A percentile compares a stretch with the other conserved stretches of the same genome.
phyloP scores from a whole-genome alignment of 2,329 filamentous ascomycete genomes.

The Aureobasidium melanogenum region DNA sequence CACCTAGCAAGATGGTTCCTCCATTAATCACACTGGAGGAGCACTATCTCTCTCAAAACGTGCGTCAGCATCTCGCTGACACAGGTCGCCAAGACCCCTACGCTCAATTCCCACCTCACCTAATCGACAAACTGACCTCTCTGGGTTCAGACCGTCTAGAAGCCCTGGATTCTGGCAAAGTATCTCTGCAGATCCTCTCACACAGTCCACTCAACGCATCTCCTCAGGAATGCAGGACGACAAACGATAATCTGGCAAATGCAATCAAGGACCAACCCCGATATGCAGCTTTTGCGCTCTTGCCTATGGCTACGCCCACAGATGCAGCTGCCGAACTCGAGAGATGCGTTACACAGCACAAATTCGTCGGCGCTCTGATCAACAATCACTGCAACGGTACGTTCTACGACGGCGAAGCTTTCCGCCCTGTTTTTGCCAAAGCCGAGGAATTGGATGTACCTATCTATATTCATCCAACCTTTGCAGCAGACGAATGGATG shows the following conservation, averaged over 20 bases:
- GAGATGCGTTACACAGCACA: conserved; percentile 23
- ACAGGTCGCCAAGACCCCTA: conserved; percentile 6
- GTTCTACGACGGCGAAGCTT: conserved; percentile 25
- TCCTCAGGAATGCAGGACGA: conserved; percentile 20
- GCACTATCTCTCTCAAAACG: conserved; percentile 24
- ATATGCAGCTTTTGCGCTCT: conserved; percentile 27
- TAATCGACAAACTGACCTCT: conserved; percentile 20
- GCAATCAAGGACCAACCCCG: conserved; percentile 20
- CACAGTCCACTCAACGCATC: conserved; percentile 24
- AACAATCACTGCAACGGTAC: conserved; percentile 28
- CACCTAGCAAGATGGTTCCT: conserved; percentile 19
- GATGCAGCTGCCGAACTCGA: conserved; percentile 25
- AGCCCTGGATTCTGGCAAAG: conserved; percentile 25
- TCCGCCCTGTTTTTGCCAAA: conserved; percentile 23
- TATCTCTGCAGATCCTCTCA: conserved; percentile 28
- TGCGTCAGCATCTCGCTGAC: conserved; percentile 8
- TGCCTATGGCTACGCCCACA: conserved; percentile 25
- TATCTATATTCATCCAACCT: conserved; percentile 44
- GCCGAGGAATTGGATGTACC: conserved; percentile 39
- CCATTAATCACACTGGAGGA: conserved; percentile 30
- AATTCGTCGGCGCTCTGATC: conserved; percentile 29
- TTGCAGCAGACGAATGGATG: conserved; percentile 30
- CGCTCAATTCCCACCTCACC: neutral
- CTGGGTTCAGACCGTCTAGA: conserved; percentile 22
- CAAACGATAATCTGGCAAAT: conserved; percentile 27